Conservation (phyloP, 129 eudicot species). For the Logfia minima region DNA sequence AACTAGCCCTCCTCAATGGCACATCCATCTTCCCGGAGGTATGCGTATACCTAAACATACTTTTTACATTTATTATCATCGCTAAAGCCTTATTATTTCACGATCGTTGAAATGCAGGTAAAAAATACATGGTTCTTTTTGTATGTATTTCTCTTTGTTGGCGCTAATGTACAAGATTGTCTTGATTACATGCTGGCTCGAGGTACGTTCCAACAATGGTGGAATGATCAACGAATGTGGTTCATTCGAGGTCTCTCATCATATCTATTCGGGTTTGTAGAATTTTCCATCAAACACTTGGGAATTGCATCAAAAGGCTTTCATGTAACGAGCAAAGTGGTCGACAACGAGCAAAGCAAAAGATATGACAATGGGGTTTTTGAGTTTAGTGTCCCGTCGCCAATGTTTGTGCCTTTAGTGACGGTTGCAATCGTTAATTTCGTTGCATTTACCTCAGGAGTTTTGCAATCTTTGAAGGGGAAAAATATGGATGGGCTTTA, state of each 20-base stretch:
- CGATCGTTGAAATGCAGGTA: conserved; percentile 33
- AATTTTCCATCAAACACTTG: conserved; percentile 42
- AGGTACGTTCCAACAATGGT: conserved; percentile 63
- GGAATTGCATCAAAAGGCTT: conserved; percentile 62
- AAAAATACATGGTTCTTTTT: conserved; percentile 45
- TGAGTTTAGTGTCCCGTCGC: conserved; percentile 70
- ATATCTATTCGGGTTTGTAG: conserved; percentile 48
- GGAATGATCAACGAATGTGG: conserved; percentile 81
- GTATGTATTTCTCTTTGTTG: conserved; percentile 53
- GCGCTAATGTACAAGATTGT: conserved; percentile 65
- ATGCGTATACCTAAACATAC: conserved; percentile 2
- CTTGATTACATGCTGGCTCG: conserved; percentile 44
- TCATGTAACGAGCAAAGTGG: conserved; percentile 72
- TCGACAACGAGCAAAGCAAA: conserved; percentile 54
- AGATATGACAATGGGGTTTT: conserved; percentile 60
- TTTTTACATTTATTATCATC: background rate
- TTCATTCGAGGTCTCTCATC: conserved; percentile 53
- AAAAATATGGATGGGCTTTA: conserved; percentile 38
- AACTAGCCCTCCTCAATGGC: conserved; percentile 60
- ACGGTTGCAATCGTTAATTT: conserved; percentile 55
- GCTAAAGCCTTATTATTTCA: background rate
- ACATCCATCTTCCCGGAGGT: conserved; percentile 60
- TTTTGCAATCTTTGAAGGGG: conserved; percentile 18
- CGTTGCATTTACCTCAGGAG: conserved; percentile 41
- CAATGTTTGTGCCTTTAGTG: conserved; percentile 62